These are phyloP conservation scores for Erysimum cheiranthoides DNA, from an alignment of 345 rosid genomes.

Conservation along the genomic window DNA sequence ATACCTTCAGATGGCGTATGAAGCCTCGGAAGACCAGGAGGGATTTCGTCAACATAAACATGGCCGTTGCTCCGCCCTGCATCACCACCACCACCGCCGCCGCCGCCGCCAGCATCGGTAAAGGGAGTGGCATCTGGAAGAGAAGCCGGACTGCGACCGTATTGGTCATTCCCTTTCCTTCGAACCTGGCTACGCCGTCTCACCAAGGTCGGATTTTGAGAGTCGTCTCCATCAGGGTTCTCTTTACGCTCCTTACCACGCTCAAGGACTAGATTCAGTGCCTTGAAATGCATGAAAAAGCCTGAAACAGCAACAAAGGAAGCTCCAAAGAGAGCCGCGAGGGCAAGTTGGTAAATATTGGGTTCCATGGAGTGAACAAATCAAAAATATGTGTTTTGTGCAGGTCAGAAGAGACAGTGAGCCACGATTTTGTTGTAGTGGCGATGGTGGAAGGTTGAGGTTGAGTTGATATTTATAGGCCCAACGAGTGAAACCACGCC, in stretches of 20 bases:
- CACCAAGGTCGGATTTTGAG: conserved; percentile 45
- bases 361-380: conserved; percentile 62
- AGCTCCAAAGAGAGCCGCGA: conserved; percentile 98
- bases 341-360: conserved; percentile 76
- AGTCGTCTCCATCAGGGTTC: conserved; percentile 60
- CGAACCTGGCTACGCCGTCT: conserved; percentile 52
- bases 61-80: conserved; percentile 64
- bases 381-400: conserved; percentile 6
- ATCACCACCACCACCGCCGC: conserved; percentile 60
- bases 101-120: conserved; percentile 62
- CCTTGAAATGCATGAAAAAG: conserved; percentile 90
- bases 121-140: conserved; percentile 77
- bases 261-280: conserved; percentile 87
- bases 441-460: conserved; percentile 34
- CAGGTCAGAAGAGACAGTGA: conserved; percentile 30
- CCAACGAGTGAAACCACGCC: conserved; percentile 36
- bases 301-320: conserved; percentile 94
- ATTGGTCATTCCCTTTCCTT: conserved; percentile 60
- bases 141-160: conserved; percentile 71
- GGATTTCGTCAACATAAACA: conserved; percentile 70
- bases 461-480: conserved; percentile 44
- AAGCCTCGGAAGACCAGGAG: conserved; percentile 80
- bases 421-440: conserved; percentile 38
- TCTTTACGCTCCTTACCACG: conserved; percentile 69
- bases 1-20: conserved; percentile 89